Evolutionary conservation across 257 asterid species (phyloP).

Genomic region (Gardenia jasminoides): DNA sequence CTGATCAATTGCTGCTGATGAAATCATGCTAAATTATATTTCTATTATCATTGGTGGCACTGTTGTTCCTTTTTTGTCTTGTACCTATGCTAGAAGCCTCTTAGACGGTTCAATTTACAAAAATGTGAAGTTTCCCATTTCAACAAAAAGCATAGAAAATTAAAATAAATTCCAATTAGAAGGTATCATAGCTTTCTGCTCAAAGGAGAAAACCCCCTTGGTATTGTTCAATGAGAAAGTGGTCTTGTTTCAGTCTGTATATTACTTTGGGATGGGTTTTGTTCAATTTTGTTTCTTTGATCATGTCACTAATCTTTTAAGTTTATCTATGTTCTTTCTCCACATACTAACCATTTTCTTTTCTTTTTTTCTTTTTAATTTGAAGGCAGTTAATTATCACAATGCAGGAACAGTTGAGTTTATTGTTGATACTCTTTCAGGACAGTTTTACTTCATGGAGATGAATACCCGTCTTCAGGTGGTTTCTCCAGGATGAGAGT

Average conservation of each 20-base stretch:
- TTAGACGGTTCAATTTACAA: background rate
- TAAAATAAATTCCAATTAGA: background rate
- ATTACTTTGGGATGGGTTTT: no score
- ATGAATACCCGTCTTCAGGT: constrained; percentile 99
- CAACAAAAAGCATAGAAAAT: background rate
- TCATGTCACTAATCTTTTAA: background rate
- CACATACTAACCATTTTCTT: constrained; percentile 15
- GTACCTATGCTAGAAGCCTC: background rate
- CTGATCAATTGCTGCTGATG: background rate
- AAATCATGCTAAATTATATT: background rate
- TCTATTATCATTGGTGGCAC: background rate
- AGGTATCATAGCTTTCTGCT: background rate
- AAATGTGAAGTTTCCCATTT: background rate
- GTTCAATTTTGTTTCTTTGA: background rate
- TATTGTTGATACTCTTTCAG: constrained; percentile 84
- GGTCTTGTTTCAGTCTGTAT: background rate
- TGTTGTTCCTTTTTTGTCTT: background rate
- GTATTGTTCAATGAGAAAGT: background rate
- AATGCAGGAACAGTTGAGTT: constrained; percentile 98
- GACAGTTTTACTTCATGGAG: constrained; percentile 96
- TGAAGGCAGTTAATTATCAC: constrained; percentile 87
- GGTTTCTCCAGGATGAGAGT: constrained; percentile 20
- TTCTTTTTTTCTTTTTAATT: constrained; percentile 5
- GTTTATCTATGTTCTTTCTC: background rate
- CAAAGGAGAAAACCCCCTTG: background rate